phyloP scores from a whole-genome alignment of 2,329 filamentous ascomycete genomes.

The Alternaria sp. region DNA sequence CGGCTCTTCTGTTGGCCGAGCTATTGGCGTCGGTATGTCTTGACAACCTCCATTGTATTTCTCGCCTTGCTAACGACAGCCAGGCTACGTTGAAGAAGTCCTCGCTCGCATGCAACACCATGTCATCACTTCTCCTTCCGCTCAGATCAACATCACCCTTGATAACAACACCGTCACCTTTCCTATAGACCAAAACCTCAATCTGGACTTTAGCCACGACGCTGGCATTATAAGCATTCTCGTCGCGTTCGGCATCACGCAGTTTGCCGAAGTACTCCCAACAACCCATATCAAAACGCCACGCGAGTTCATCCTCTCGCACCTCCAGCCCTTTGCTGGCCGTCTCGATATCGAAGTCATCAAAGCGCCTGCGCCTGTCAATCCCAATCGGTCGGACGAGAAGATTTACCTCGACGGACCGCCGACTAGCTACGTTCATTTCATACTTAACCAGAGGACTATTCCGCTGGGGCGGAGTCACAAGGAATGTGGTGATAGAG shows the following conservation, averaged over 20 bases:
- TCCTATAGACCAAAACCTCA: slow-evolving; percentile 75
- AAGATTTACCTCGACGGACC: slow-evolving; percentile 61
- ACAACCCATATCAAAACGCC: slow-evolving; percentile 64
- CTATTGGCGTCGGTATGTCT: slow-evolving; percentile 73
- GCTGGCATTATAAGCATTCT: slow-evolving; percentile 76
- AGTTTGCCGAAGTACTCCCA: slow-evolving; percentile 70
- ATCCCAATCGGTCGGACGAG: slow-evolving; percentile 29
- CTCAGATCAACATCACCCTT: slow-evolving; percentile 70
- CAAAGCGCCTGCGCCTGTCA: slow-evolving; percentile 69
- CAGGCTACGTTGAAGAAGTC: slow-evolving; percentile 71
- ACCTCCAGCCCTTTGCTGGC: slow-evolving; percentile 76
- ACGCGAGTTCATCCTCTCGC: slow-evolving; percentile 69
- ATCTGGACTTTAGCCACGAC: slow-evolving; percentile 82
- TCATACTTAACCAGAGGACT: slow-evolving; percentile 78
- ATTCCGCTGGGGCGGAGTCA: slow-evolving; percentile 74
- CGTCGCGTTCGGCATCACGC: slow-evolving; percentile 75
- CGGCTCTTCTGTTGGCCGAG: slow-evolving; percentile 71
- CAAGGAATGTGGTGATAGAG: slow-evolving; percentile 68
- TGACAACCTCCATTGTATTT: background rate
- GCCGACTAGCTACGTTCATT: slow-evolving; percentile 75
- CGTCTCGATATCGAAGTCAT: slow-evolving; percentile 80
- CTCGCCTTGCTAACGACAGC: slow-evolving; percentile 3
- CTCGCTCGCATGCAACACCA: slow-evolving; percentile 75
- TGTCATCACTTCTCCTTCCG: slow-evolving; percentile 54
- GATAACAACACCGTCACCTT: slow-evolving; percentile 75